Percentiles rank a stretch among this genome's conserved stretches.
Conservation (phyloP, 805 yeast genomes). For the Ogataea degrootiae region DNA sequence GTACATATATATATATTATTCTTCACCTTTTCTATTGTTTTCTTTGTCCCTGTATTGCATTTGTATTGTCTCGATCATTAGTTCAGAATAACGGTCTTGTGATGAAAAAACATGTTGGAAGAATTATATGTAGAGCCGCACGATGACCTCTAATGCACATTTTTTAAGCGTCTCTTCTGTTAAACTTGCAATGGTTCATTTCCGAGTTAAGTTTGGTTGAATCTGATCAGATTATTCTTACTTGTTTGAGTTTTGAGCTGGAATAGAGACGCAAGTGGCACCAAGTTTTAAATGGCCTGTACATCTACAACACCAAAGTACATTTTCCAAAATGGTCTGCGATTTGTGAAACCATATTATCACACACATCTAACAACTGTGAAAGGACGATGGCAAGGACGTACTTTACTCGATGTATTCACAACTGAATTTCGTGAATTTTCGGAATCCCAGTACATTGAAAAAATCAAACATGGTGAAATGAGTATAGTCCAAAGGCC, state of each 20-base stretch:
- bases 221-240: neutral
- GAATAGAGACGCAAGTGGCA: neutral
- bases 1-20: no score
- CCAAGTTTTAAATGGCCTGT: neutral
- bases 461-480: constrained; percentile 14
- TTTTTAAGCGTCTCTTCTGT: no score
- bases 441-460: constrained; percentile 18
- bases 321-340: constrained; percentile 29
- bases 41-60: no score
- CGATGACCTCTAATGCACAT: no score
- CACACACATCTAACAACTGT: constrained; percentile 32
- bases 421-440: constrained; percentile 35
- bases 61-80: no score
- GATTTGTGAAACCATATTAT: constrained; percentile 39
- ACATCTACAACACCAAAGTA: constrained; percentile 13
- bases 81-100: no score
- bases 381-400: constrained; percentile 42
- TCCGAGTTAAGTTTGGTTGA: no score
- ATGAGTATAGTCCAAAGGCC: constrained; percentile 15
- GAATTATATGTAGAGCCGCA: no score
- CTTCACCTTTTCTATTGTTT: no score
- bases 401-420: constrained; percentile 35
- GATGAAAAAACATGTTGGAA: no score
- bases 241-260: neutral
- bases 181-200: no score